Evolutionary conservation across 176 grass and related monocot genomes (phyloP).

Genomic region (Thalia dealbata): DNA sequence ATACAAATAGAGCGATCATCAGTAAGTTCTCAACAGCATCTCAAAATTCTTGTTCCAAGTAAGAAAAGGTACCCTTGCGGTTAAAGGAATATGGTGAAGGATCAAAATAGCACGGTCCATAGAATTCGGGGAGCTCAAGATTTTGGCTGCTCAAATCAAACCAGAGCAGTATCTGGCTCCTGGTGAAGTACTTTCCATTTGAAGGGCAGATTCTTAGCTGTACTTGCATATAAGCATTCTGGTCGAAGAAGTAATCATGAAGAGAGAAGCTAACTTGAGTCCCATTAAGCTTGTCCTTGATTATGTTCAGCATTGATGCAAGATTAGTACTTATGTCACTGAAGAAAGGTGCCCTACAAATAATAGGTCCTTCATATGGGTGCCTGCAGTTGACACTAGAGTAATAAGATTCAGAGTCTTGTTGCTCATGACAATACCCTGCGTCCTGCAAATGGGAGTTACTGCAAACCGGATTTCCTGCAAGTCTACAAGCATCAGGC

Average conservation of each 20-base stretch:
- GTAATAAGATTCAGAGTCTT: conserved; percentile 32
- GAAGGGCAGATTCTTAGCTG: conserved; percentile 31
- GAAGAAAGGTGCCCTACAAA: conserved; percentile 18
- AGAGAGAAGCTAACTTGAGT: conserved; percentile 1
- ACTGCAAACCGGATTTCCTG: conserved; percentile 70
- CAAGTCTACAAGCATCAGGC: conserved; percentile 35
- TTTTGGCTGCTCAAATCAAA: conserved; percentile 41
- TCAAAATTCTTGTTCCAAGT: background rate
- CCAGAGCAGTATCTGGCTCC: conserved; percentile 36
- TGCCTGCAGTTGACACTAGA: conserved; percentile 35
- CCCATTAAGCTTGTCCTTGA: background rate
- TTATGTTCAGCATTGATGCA: background rate
- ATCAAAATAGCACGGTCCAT: conserved; percentile 47
- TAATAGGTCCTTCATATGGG: conserved; percentile 26
- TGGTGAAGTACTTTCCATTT: conserved; percentile 29
- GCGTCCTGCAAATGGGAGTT: conserved; percentile 11
- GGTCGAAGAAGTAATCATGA: conserved; percentile 11
- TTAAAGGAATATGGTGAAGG: conserved; percentile 27
- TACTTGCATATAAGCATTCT: conserved; percentile 27
- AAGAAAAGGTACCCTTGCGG: conserved; percentile 20
- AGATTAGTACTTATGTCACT: conserved; percentile 9
- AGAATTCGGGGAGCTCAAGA: conserved; percentile 20
- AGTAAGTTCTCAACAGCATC: conserved; percentile 1
- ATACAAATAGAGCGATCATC: conserved; percentile 10
- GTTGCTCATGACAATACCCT: conserved; percentile 39